Evolutionary conservation across 2,329 filamentous ascomycete species (phyloP), one percentile per base, ranked within the genome.

Genomic region (Pezicula rhizophila): DNA sequence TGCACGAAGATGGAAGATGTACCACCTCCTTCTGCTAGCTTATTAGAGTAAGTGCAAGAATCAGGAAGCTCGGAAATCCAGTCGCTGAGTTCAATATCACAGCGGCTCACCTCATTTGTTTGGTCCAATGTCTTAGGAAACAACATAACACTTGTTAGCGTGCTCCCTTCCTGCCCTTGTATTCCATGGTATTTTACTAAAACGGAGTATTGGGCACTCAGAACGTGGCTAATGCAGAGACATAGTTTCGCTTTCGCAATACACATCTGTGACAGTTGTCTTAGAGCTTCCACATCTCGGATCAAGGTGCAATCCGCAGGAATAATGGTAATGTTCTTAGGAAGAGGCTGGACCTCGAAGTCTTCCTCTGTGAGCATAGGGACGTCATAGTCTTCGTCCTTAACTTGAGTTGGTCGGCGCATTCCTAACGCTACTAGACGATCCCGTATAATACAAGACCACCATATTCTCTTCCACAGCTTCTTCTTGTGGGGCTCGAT

Each of bases 381-480:
- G 26, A 96, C 90, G 63, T 96, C 89, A 64, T 89, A 96, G 65
- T 96, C 91, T 60, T 93, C 88, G 52, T 90, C 85, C 74, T 95
- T 95, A 68, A 96, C 95, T 46, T 91, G 79, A 35, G 90, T 96
- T 4, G 91, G 91, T 47, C 92, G 82, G 49, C 92, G 82, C 91
- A 96, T 96, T 48, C 92, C 92, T 11, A 97, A 73, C 2, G 92
- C 92, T 54, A 96, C 90, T 38, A 96, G 77, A 43, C 91, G 86
- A 68, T 97, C 92, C 47, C 91, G 85, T 82, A 96, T 96, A 63
- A 95, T 96, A 55, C 89, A 95, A 28, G 88, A 95, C 92, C 92
- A 97, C 92, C 92, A 97, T 58, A 96, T 93, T 46, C 91, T 79
- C 70, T 95, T 96, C 87, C 91, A 95, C 45, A 96, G 72, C 61